Percentiles rank a stretch among this genome's conserved stretches.
Evolutionary conservation across 148 eudicot genomes (phyloP).

Genomic region (Rhododendron simsii): DNA sequence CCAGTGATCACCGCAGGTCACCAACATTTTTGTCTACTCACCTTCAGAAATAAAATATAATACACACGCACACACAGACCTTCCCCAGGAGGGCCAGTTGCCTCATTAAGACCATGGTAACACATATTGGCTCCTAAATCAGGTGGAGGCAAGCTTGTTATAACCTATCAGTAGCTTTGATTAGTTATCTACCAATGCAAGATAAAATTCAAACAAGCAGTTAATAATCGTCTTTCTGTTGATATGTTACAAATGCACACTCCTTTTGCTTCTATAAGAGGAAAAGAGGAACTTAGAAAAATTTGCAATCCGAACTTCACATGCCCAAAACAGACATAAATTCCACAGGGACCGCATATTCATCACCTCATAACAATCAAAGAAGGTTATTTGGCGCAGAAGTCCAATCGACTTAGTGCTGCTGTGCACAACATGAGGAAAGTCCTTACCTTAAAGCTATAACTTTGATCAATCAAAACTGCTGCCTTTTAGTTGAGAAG

Average conservation of each 20-base stretch:
- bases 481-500: too few relatives aligned
- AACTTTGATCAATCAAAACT: too few relatives aligned
- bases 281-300: background rate
- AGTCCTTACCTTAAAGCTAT: too few relatives aligned
- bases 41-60: too few relatives aligned
- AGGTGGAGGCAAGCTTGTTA: constrained; percentile 86
- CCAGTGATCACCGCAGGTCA: background rate
- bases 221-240: too few relatives aligned
- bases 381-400: too few relatives aligned
- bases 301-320: background rate
- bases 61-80: too few relatives aligned
- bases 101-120: too few relatives aligned
- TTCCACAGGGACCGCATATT: background rate
- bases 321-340: background rate
- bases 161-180: constrained; percentile 36
- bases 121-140: constrained; percentile 15
- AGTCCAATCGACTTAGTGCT: too few relatives aligned
- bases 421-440: too few relatives aligned
- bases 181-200: background rate
- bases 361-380: background rate
- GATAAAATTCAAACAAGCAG: background rate
- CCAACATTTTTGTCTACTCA: too few relatives aligned
- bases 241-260: background rate
- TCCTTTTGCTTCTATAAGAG: background rate
- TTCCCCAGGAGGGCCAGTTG: too few relatives aligned